A percentile compares a stretch with the other conserved stretches of the same genome.
phyloP scores from a whole-genome alignment of 306 rosid species.

The Prunus davidiana region DNA sequence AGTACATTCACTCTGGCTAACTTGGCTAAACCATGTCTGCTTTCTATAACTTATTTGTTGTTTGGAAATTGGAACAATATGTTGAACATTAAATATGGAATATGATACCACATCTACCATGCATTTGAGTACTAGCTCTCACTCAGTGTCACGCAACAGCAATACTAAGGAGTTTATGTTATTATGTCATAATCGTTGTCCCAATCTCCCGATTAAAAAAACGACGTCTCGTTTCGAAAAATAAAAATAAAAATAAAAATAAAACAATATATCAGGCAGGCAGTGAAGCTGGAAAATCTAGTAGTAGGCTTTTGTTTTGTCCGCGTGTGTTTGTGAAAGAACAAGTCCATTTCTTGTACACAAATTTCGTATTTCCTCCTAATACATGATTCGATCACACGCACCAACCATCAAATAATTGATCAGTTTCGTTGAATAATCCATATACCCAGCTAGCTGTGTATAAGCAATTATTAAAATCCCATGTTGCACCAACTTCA shows the following conservation, averaged over 20 bases:
- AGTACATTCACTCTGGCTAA: rapidly evolving
- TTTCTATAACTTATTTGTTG: no score
- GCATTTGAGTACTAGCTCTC: background rate
- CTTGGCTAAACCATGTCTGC: no score
- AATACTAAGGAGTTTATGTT: background rate
- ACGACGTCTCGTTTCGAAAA: background rate
- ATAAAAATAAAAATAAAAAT: background rate
- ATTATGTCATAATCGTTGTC: background rate
- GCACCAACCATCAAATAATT: background rate
- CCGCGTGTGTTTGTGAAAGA: background rate
- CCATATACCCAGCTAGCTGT: background rate
- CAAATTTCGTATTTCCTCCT: background rate
- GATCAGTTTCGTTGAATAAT: background rate
- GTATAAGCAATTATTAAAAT: background rate
- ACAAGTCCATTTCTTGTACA: background rate
- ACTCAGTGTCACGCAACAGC: background rate
- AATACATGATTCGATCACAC: background rate
- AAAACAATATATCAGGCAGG: background rate
- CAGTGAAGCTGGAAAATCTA: background rate
- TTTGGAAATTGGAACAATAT: no score
- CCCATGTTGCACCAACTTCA: background rate
- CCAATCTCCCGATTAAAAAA: background rate
- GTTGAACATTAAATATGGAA: no score
- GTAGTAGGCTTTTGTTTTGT: no score
- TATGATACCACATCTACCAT: background rate